Base-by-base conservation (phyloP, 2,329 filamentous ascomycete species). In the Sporothrix phasma region DNA sequence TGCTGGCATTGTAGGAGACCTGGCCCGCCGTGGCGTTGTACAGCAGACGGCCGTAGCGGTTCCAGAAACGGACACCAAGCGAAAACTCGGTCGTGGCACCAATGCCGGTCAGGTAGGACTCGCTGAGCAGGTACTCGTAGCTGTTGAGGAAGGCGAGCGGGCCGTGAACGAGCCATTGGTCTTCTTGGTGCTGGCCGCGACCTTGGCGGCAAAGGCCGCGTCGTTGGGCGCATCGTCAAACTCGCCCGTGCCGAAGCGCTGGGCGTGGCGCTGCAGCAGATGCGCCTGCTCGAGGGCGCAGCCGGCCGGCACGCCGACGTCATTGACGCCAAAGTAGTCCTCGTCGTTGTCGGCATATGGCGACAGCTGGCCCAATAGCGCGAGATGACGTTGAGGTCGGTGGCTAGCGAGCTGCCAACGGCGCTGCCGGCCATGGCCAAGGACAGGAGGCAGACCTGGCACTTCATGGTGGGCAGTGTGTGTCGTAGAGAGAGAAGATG, bases 221-320 rank as follows among this genome's bases (percentile, higher is more conserved):
- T 82, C 77, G 67, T 80, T 81, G 24, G 66, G 68, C 1, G 79
- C 81, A 67, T 84, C 82, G 66, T 81, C 75, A 31, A 73, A 73
- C 65, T 72, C 74, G 19, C 73, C 71, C 62, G 72, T 74, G 13
- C 73, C 79, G 49, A 81, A 83, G 26, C 82, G 76, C 66, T 84
- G 74, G 0, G 80, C 79, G 70, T 84, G 82, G 31, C 82, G 76
- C 69, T 84, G 81, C 17, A 85, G 74, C 5, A 77, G 73, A 67
- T 83, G 81, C 0, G 75, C 80, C 69, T 83, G 80, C 65, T 81
- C 78, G 63, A 84, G 72, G 70, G 83, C 80, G 71, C 82, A 84
- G n/a, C 80, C 80, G 54, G 77, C 72, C 0, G 82, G 82, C 7
- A 80, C 70, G 4, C 78, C 79, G 34, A 78, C 74, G 62, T 78